Base-by-base conservation (phyloP, 2,329 filamentous ascomycete genomes). In the Onygenales sp. region DNA sequence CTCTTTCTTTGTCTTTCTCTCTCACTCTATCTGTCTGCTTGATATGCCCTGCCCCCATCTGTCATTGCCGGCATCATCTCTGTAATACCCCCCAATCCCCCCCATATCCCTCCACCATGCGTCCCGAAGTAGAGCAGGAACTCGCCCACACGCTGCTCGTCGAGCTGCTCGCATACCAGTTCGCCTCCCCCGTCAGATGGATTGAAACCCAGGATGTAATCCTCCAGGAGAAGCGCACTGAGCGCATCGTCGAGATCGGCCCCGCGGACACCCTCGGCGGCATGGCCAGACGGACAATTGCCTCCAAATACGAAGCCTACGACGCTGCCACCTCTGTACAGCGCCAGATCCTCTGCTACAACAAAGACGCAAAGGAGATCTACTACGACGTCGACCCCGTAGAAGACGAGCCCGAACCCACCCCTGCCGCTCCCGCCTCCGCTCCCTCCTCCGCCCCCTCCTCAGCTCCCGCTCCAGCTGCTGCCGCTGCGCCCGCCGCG, bases 151-250 rank as follows among this genome's bases (percentile, higher is more conserved):
- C 92, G 62, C 83, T 98, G 74, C 87, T 98, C 70, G 88, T 98
- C 61, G 93, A 98, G 84, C 88, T 98, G 60, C 84, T 98, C 63
- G 93, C 93, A 78, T 98, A 97, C 75, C 93, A 98, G 72, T 98
- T 98, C 73, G 93, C 93, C 65, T 97, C 92, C 52, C 93, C 93
- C 49, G 93, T 98, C 64, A 86, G 93, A 84, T 98, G 93, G 93
- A 98, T 98, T 74, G 93, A 98, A 77, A 98, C 93, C 52, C 93
- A 98, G 76, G 93, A 98, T 92, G 93, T 98, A 64, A 93, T 98
- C 67, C 87, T 98, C 63, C 92, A 87, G 60, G 90, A 97, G 74
- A 93, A 95, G 77, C 87, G 85, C 51, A 94, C 93, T 49, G 93
- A 98, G 80, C 85, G 93, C 68, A 94, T 98, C 67, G 93, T 98